Conservation (phyloP, 2,329 filamentous ascomycete genomes). For the Coniella lustricola region DNA sequence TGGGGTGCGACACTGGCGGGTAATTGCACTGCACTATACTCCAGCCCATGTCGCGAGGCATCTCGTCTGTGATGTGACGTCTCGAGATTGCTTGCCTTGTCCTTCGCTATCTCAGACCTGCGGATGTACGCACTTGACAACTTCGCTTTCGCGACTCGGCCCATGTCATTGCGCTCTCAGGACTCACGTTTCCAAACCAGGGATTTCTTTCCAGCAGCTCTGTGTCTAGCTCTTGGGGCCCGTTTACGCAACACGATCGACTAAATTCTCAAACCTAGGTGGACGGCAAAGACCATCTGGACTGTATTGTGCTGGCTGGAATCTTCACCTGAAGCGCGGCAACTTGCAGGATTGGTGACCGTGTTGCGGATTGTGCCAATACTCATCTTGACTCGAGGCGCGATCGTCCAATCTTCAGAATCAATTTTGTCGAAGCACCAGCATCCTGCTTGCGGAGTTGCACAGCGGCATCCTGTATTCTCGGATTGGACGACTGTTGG, state of each 20-base stretch:
- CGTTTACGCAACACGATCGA: constrained; percentile 6
- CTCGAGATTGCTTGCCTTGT: not conserved
- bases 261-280: constrained; percentile 26
- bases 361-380: constrained; percentile 24
- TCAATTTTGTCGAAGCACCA: constrained; percentile 9
- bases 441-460: not conserved
- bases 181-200: constrained; percentile 14
- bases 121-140: not conserved
- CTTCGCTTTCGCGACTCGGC: not conserved
- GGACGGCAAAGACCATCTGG: constrained; percentile 24
- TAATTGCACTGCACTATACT: constrained; percentile 1
- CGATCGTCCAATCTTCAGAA: constrained; percentile 17
- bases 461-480: constrained; percentile 1
- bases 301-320: constrained; percentile 22
- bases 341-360: constrained; percentile 30
- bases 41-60: not conserved
- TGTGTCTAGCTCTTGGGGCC: too few species aligned
- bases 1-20: constrained; percentile 9
- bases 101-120: constrained; percentile 1
- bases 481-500: constrained; percentile 1
- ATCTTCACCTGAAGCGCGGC: constrained; percentile 25
- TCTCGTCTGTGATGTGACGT: not conserved
- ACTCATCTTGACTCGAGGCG: constrained; percentile 33
- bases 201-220: too few species aligned
- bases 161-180: constrained; percentile 17